Evolutionary conservation across 768 basidiomycete species (phyloP).

Genomic region (Phaeotremella skinneri): DNA sequence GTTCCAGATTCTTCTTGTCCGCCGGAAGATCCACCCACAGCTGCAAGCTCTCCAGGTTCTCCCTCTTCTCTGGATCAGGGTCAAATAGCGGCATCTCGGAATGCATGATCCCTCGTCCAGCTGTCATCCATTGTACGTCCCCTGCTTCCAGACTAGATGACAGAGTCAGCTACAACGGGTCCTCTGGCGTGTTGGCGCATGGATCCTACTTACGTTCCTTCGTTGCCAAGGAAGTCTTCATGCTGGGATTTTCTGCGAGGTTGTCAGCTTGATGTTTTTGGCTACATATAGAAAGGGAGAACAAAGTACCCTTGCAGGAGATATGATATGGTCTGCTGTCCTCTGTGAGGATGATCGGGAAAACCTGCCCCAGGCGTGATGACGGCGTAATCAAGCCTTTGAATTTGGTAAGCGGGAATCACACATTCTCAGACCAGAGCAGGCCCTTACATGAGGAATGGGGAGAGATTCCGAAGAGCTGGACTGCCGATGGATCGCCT

Average conservation of each 20-base stretch:
- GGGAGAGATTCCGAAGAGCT: slow-evolving; percentile 73
- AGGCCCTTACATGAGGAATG: slow-evolving; percentile 70
- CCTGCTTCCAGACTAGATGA: slow-evolving; percentile 58
- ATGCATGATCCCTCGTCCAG: slow-evolving; percentile 48
- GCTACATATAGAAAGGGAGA: no score
- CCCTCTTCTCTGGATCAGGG: slow-evolving; percentile 54
- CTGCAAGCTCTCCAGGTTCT: slow-evolving; percentile 79
- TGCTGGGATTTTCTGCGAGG: slow-evolving; percentile 64
- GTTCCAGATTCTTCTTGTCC: slow-evolving; percentile 72
- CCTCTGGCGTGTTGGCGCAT: slow-evolving; percentile 62
- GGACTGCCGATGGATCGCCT: slow-evolving; percentile 79
- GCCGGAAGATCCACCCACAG: slow-evolving; percentile 55
- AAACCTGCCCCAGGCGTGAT: slow-evolving; percentile 61
- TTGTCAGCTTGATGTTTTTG: slow-evolving; percentile 5
- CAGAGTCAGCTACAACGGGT: not conserved
- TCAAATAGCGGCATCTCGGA: slow-evolving; percentile 75
- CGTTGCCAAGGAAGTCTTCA: slow-evolving; percentile 75
- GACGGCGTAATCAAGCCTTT: slow-evolving; percentile 66
- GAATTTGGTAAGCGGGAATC: slow-evolving; percentile 7
- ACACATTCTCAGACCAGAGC: not conserved
- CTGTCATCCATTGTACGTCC: slow-evolving; percentile 89
- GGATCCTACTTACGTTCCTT: slow-evolving; percentile 33
- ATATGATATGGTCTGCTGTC: slow-evolving; percentile 61
- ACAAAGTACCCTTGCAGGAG: slow-evolving; percentile 70
- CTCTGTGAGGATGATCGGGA: slow-evolving; percentile 76